phyloP scores from a whole-genome alignment of 306 rosid genomes.

The Elaeagnus macrophylla region DNA sequence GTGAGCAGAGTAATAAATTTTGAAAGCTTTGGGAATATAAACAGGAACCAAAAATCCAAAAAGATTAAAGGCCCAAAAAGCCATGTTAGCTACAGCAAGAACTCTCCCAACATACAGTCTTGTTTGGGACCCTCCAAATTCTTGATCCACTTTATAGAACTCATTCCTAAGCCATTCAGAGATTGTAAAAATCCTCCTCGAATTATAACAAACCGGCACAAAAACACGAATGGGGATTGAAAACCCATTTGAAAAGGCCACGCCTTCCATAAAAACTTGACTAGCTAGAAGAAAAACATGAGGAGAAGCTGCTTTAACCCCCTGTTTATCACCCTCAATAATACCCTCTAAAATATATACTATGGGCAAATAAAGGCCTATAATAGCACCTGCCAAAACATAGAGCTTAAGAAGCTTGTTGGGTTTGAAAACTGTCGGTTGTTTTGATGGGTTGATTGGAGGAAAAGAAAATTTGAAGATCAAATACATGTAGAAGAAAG shows the following conservation, averaged over 20 bases:
- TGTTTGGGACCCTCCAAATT: conserved; percentile 38
- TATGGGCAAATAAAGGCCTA: conserved; percentile 68
- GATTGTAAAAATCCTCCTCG: conserved; percentile 65
- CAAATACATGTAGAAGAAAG: conserved; percentile 52
- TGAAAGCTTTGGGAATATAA: conserved; percentile 82
- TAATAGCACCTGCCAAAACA: conserved; percentile 36
- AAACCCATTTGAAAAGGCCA: conserved; percentile 38
- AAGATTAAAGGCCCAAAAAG: conserved; percentile 79
- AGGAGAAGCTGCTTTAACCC: conserved; percentile 75
- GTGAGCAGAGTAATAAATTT: conserved; percentile 34
- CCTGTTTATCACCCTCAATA: conserved; percentile 64
- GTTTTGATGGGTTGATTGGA: conserved; percentile 19
- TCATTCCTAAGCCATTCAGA: conserved; percentile 69
- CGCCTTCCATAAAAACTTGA: conserved; percentile 87
- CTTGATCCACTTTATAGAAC: conserved; percentile 37
- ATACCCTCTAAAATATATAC: conserved; percentile 65
- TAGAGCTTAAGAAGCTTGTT: conserved; percentile 48
- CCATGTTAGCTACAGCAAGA: conserved; percentile 81
- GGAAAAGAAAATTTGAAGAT: conserved; percentile 68
- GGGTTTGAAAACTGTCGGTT: conserved; percentile 34
- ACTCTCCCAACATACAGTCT: conserved; percentile 49
- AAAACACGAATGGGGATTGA: conserved; percentile 69
- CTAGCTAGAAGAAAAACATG: conserved; percentile 79
- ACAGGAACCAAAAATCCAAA: conserved; percentile 84
- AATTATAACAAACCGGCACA: conserved; percentile 67